Percentiles rank a stretch among this genome's conserved stretches.
Evolutionary conservation across 176 grass and related monocot genomes (phyloP).

Genomic region (Elaeis guineensis): DNA sequence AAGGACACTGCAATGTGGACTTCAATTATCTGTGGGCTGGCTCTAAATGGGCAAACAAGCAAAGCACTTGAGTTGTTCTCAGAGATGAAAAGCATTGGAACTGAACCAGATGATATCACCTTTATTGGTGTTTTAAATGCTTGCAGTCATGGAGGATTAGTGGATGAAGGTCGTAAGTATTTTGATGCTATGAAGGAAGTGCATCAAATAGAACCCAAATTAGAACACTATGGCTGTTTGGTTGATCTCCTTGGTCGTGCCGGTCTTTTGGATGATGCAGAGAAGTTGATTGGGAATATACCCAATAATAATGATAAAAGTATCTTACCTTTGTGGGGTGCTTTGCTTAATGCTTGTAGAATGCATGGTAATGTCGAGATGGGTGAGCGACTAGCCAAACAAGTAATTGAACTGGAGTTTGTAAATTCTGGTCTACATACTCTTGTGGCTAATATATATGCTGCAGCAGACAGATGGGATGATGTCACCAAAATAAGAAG

Average conservation of each 20-base stretch:
- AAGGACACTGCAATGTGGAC: constrained; percentile 45
- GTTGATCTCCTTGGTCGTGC: constrained; percentile 54
- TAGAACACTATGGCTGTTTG: constrained; percentile 55
- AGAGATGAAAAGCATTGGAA: constrained; percentile 32
- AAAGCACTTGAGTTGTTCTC: constrained; percentile 49
- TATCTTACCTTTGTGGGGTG: constrained; percentile 39
- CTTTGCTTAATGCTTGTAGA: constrained; percentile 50
- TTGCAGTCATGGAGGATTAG: constrained; percentile 60
- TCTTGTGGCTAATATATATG: constrained; percentile 60
- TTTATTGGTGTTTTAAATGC: constrained; percentile 46
- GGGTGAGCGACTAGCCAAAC: constrained; percentile 36
- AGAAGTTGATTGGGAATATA: constrained; percentile 34
- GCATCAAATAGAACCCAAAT: constrained; percentile 38
- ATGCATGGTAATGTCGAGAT: constrained; percentile 44
- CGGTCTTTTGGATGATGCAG: constrained; percentile 52
- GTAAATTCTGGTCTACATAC: constrained; percentile 36
- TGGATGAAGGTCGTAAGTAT: constrained; percentile 40
- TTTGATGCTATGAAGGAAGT: constrained; percentile 42
- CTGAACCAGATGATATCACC: constrained; percentile 39
- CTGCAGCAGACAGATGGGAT: constrained; percentile 46
- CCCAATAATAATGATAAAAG: constrained; percentile 18
- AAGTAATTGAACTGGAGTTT: constrained; percentile 25
- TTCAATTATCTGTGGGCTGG: constrained; percentile 51
- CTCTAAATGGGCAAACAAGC: constrained; percentile 40
- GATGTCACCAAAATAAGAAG: constrained; percentile 40